Conservation (phyloP, 495 filamentous ascomycete species). For the Staphylotrichum longicolle region DNA sequence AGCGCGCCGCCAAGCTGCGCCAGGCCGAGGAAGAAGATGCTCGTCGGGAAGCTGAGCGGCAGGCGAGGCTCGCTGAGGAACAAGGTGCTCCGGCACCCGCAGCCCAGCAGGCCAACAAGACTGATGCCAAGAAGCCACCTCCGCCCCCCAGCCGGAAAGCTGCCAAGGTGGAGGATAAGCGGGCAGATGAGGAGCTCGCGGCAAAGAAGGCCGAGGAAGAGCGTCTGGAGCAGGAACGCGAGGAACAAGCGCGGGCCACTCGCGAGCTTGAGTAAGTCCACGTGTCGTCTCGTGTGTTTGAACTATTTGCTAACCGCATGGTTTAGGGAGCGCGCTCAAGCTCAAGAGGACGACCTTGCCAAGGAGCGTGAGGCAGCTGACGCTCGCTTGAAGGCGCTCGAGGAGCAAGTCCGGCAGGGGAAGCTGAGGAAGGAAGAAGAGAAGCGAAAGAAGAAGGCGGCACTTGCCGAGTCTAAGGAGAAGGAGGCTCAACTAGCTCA, state of each 20-base stretch:
- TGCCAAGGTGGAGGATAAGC: slow-evolving; percentile 52
- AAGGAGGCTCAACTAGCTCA: slow-evolving; percentile 81
- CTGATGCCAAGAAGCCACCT: slow-evolving; percentile 72
- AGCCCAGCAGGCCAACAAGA: slow-evolving; percentile 44
- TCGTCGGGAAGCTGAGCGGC: slow-evolving; percentile 82
- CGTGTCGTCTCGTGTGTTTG: not conserved
- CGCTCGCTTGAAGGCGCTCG: slow-evolving; percentile 79
- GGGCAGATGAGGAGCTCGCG: slow-evolving; percentile 55
- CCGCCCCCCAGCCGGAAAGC: slow-evolving; percentile 80
- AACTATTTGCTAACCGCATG: slow-evolving; percentile 29
- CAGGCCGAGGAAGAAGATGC: slow-evolving; percentile 95
- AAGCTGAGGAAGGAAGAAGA: slow-evolving; percentile 98
- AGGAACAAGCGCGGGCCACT: slow-evolving; percentile 70
- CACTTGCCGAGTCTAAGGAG: slow-evolving; percentile 79
- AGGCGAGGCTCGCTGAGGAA: slow-evolving; percentile 82
- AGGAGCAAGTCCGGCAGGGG: slow-evolving; percentile 89
- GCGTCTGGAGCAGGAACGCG: slow-evolving; percentile 64
- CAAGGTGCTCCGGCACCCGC: slow-evolving; percentile 61
- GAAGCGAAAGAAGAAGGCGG: slow-evolving; percentile 85
- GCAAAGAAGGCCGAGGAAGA: slow-evolving; percentile 52
- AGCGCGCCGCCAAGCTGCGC: slow-evolving; percentile 77
- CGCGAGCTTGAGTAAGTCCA: slow-evolving; percentile 78
- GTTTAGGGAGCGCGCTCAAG: slow-evolving; percentile 62
- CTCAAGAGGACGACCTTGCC: slow-evolving; percentile 74
- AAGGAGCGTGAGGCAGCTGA: slow-evolving; percentile 78